Evolutionary conservation across 129 eudicot species (phyloP).

Genomic region (Rutidosis leptorrhynchoides): DNA sequence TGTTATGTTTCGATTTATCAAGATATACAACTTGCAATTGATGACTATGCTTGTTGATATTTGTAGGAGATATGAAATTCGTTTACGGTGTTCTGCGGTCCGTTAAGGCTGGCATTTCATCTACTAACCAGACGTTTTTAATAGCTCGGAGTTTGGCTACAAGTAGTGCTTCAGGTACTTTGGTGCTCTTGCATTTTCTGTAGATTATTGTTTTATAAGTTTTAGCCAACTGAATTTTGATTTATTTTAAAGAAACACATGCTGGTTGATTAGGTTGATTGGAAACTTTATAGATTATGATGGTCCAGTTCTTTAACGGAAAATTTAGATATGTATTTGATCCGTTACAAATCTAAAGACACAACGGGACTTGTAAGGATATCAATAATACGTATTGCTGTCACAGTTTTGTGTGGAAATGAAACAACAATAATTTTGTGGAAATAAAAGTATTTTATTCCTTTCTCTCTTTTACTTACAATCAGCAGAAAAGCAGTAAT

Average conservation of each 20-base stretch:
- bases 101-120: constrained; percentile 25
- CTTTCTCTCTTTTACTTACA: too few relatives aligned
- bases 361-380: too few relatives aligned
- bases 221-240: background rate
- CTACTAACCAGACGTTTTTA: constrained; percentile 18
- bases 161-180: constrained; percentile 37
- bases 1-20: background rate
- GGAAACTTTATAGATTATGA: background rate
- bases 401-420: too few relatives aligned
- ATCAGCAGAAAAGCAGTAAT: too few relatives aligned
- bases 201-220: background rate
- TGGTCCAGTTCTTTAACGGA: background rate
- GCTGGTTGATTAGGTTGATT: background rate
- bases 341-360: too few relatives aligned
- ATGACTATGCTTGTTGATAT: constrained; percentile 6
- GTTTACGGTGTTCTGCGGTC: constrained; percentile 34
- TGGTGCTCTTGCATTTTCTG: background rate
- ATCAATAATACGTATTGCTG: too few relatives aligned
- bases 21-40: constrained; percentile 4
- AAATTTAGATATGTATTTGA: too few relatives aligned
- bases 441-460: too few relatives aligned
- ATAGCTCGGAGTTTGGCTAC: constrained; percentile 30
- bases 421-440: too few relatives aligned
- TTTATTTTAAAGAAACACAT: background rate
- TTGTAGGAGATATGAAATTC: constrained; percentile 34